Base-by-base conservation (phyloP, 306 rosid species). In the Prunus mume region DNA sequence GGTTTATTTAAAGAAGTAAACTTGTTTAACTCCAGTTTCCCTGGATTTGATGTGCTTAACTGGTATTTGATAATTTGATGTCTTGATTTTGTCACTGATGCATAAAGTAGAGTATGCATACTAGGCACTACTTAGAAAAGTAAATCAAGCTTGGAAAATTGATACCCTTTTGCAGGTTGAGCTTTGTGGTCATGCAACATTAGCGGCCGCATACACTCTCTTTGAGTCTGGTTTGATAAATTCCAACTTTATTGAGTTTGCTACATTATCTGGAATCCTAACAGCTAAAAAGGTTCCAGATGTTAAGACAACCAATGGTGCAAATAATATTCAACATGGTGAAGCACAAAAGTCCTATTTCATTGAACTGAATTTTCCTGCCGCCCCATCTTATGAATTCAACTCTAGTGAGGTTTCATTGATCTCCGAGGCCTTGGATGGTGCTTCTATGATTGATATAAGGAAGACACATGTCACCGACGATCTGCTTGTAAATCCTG, bases 151-250 rank as follows among this genome's bases (percentile, higher is more conserved):
- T 70, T 12, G 6, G 51, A 51, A 38, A 52, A 27, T 10, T 50
- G 27, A 67, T 34, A 14, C 3, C 32, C 12, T 58, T 43, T 58
- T 58, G 45, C 77, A 73, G 77, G 77, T 73, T 82, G 22, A 86
- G 25, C 90, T 94, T 70, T 94, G 98, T 74, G 98, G 96, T 46
- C 96, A 90, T 79, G 97, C 91, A 56, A 94, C 98, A 79, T 32
- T 90, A 73, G 98, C 98, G 1, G 88, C 96, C 60, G 81, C 97
- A 9, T 88, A 91, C 72, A 51, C 69, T 4, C 77, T 94, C 43
- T 87, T 88, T 70, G 67, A 87, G 52, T 77, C 83, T 69, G 88
- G 89, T 70, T 74, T 82, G 46, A 86, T 81, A 57, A 78, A 84
- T 30, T 72, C 80, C 41, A 22, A 79, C 65, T 12, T 83, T 18